Base-by-base conservation (phyloP, 2,329 filamentous ascomycete species). In the Trichoderma sp. region DNA sequence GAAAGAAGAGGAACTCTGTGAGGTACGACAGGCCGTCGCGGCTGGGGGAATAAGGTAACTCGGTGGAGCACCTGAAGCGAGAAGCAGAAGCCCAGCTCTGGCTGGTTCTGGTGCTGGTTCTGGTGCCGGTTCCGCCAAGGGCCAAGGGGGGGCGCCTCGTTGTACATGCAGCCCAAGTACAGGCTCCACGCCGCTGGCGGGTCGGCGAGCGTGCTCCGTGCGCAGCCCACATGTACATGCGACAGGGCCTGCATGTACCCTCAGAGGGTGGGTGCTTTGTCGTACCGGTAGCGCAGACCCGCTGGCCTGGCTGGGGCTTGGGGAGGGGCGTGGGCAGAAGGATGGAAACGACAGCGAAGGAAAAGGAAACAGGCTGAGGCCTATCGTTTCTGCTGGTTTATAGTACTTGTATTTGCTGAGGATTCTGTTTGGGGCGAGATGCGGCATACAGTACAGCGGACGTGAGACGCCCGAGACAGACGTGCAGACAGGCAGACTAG, bases 51-150 rank as follows among this genome's bases (percentile, higher is more conserved):
- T 67, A 59, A 67, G 65, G 65, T 67, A 67, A 66, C 34, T 63
- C 59, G 56, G 66, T 68, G 66, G 66, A 68, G 66, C 66, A 63
- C 58, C 56, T 54, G 66, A 68, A 68, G 66, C 66, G 66, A 68
- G 66, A 68, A 49, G 56, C 65, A 67, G 24, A 60, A 51, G 34
- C 55, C 26, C 26, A 26, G 26, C 26, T 26, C 26, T 26, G n/a
- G n/a, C n/a, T n/a, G 26, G 26, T 26, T 26, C 26, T 26, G 26
- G 26, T 26, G 21, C 39, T n/a, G 26, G 26, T 26, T 26, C 26
- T 26, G 26, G 26, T 26, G 21, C 39, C 49, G 39, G 46, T 49
- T 55, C 37, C 52, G 39, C 61, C 37, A 66, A 43, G 65, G 32
- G 32, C 32, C 32, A 34, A 34, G 32, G 32, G 65, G 55, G 43